Base-by-base conservation (phyloP, 805 yeast species). In the Jamesozyma lodderae region DNA sequence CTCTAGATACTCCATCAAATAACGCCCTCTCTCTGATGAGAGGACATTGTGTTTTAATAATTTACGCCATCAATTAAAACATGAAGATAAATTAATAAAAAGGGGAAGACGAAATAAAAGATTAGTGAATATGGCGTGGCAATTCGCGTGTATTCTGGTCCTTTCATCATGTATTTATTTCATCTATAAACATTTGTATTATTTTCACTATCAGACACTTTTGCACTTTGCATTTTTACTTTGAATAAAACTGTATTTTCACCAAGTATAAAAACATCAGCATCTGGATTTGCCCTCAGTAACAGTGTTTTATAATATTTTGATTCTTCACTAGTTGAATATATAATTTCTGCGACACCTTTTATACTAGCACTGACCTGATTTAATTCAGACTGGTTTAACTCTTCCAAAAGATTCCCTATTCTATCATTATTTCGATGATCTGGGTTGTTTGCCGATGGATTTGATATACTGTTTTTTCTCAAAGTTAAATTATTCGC, bases 311-410 rank as follows among this genome's bases (percentile, higher is more conserved):
- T 77, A 63, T 75, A 86, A 53, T 75, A 77, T 33, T 63, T 63
- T 35, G 75, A 73, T 43, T 76, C 77, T n/a, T 66, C 71, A 11
- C 63, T 56, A n/a, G 61, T 64, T 0, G 64, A 63, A 8, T 55
- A 55, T 11, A 83, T 57, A 8, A 81, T 68, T 23, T 67, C 65
- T 1, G 90, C 92, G 26, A 62, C 64, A 0, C 96, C 96, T 31
- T 70, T 69, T 20, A 90, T 61, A 44, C 90, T 87, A 6, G 84
- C 92, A 44, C 92, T 79, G 35, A 83, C 75, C 42, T 84, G 76
- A 39, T 86, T 73, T 38, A 86, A 53, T 55, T 85, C 94, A 10
- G 74, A 68, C 53, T 80, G 86, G 59, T 88, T 88, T 57, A 88
- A 62, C 43, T 73, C 76, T 21, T 34, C 37, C 13, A 42, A 34